These are phyloP conservation scores for Ustilaginoidea virens DNA, from an alignment of 2,329 filamentous ascomycete genomes.

Conservation along the genomic window DNA sequence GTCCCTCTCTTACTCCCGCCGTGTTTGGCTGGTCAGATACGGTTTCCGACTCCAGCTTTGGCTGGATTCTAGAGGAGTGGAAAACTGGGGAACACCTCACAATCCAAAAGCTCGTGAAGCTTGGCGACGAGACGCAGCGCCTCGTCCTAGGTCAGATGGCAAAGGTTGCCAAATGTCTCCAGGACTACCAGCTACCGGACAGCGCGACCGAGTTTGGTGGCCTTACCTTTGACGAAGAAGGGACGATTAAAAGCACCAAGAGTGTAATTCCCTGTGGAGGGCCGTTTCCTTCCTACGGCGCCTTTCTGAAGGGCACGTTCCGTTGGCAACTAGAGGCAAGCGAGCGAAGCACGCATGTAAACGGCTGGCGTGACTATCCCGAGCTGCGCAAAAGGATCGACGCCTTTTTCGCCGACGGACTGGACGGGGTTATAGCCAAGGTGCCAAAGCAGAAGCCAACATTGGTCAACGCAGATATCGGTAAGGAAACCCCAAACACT, in stretches of 20 bases:
- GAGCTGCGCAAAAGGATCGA: constrained; percentile 4
- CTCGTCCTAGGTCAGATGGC: constrained; percentile 3
- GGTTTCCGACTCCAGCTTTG: neutral
- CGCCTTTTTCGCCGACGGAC: constrained; percentile 1
- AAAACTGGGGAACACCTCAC: constrained; percentile 3
- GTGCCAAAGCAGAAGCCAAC: neutral
- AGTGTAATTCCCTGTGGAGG: constrained; percentile 4
- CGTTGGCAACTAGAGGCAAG: constrained; percentile 4
- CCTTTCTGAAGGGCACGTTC: constrained; percentile 4
- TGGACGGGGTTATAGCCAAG: neutral
- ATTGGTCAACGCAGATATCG: neutral
- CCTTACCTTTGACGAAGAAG: constrained; percentile 3
- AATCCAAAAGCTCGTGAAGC: neutral
- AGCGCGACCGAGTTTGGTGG: constrained; percentile 1
- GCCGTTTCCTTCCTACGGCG: constrained; percentile 3
- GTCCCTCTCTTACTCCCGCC: neutral
- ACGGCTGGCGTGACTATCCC: constrained; percentile 4
- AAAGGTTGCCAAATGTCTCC: constrained; percentile 2
- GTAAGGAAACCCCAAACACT: neutral
- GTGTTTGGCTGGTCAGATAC: constrained; percentile 4
- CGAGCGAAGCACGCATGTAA: constrained; percentile 4
- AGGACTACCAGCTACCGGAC: constrained; percentile 3
- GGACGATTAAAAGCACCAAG: constrained; percentile 1
- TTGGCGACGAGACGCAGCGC: constrained; percentile 2
- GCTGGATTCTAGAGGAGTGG: constrained; percentile 6